Evolutionary conservation across 345 rosid genomes (phyloP), one percentile per base, ranked within the genome.

Genomic region (Dipteronia sinensis): DNA sequence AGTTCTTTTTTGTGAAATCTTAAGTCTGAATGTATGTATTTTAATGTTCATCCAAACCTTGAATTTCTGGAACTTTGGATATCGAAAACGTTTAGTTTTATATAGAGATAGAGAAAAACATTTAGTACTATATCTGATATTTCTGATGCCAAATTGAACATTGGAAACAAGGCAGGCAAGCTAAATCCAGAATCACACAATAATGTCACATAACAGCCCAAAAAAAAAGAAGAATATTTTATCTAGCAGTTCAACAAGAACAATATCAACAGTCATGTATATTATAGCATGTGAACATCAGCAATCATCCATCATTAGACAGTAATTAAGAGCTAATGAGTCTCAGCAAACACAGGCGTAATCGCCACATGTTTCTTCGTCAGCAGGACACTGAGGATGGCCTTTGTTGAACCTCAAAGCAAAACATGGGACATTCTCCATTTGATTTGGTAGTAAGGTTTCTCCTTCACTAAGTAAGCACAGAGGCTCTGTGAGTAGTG

Each of bases 381-480:
- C 20, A 44, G 76, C 20, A 73, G 29, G 29, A 55, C 81, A 58
- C 38, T 20, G 65, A 61, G 49, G 82, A 31, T 3, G 6, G 38
- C 82, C 22, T 23, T 25, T 75, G 59, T 12, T 69, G 49, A 42
- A 61, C 53, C 78, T 75, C 72, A 27, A 46, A 29, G 58, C 38
- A 62, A 79, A 79, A 79, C 67, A 66, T 58, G 77, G 81, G 27
- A 78, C 44, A 22, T 17, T n/a, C 40, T 76, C 34, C 56, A 20
- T 53, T 25, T 12, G 77, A 67, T 12, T 67, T 42, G 63, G 49
- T 31, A 7, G 2, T 0, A 42, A 3, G 42, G 55, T 64, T 17
- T 49, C 23, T 74, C 46, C 46, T 7, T 12, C 31, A 19, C 22
- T 20, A 13, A 38, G 51, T 22, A 38, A 58, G 5, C 10, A 19